Evolutionary conservation across 2,329 filamentous ascomycete species (phyloP).

Genomic region (Xylaria multiplex): DNA sequence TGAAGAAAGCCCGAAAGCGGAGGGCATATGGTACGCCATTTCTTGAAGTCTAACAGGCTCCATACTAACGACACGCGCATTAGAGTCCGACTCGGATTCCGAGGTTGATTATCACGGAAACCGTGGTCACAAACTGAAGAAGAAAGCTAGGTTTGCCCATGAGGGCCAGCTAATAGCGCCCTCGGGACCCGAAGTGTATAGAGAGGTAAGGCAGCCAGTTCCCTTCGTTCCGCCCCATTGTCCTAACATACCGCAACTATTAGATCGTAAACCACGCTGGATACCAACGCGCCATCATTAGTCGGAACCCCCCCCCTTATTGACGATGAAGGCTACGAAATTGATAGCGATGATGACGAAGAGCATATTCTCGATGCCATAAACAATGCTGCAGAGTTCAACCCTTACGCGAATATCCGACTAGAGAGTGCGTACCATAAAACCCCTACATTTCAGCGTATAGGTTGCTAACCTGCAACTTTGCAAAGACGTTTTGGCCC

Average conservation of each 20-base stretch:
- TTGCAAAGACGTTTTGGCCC: conserved; percentile 73
- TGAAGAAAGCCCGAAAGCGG: conserved; percentile 74
- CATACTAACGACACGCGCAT: conserved; percentile 42
- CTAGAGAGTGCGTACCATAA: conserved; percentile 69
- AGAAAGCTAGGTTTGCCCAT: conserved; percentile 75
- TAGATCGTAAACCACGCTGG: conserved; percentile 80
- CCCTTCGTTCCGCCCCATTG: neutral
- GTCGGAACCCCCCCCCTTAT: conserved; percentile 75
- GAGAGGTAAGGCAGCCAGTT: conserved; percentile 65
- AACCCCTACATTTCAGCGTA: neutral
- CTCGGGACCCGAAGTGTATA: conserved; percentile 74
- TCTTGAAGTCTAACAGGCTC: conserved; percentile 13
- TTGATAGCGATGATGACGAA: conserved; percentile 77
- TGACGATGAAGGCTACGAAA: conserved; percentile 81
- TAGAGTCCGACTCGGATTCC: conserved; percentile 83
- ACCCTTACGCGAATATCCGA: conserved; percentile 78
- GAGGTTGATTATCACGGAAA: conserved; percentile 76
- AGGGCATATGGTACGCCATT: conserved; percentile 67
- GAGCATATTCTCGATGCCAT: conserved; percentile 69
- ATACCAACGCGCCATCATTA: conserved; percentile 76
- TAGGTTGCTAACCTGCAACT: conserved; percentile 14
- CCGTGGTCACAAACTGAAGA: conserved; percentile 82
- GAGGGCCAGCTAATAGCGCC: conserved; percentile 75
- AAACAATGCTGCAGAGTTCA: conserved; percentile 71
- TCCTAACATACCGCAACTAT: conserved; percentile 33